Base-by-base conservation (phyloP, 345 rosid species). In the Adansonia digitata region DNA sequence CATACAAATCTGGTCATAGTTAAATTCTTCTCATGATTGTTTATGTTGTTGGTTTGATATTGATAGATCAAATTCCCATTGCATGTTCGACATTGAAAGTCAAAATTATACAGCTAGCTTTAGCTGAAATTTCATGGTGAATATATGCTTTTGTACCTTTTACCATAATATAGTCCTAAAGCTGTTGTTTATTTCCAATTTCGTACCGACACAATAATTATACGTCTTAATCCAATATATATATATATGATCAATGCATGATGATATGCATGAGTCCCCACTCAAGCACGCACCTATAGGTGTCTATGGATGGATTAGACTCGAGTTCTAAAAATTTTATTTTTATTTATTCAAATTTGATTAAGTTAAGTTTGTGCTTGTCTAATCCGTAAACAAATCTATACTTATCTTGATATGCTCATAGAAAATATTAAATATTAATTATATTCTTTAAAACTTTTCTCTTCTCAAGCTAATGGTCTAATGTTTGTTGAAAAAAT, bases 61-160 rank as follows among this genome's bases (percentile, higher is more conserved):
- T 22, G 3, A 26, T 26, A 7, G 4, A 68, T 22, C 53, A 46
- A n/a, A 20, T 68, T 14, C 14, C 56, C 22, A 17, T 17, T 26
- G 72, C 72, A 46, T 68, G 72, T 9, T 17, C 2, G 55, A 17
- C 42, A 69, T 48, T 69, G 39, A 55, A 34, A 69, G 73, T 49
- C 60, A 69, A 51, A 31, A 51, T n/a, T 31, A 48, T 31, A 26
- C 73, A 34, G 45, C 73, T 18, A 49, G 18, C 29, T 69, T 51
- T 49, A 48, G 39, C n/a, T 0, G 29, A 51, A 69, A 68, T 67
- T 56, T 56, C 5, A 24, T 56, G 61, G 3, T 20, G 1, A 8
- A 10, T 22, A 9, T 55, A 2, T 24, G 11, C 27, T 14, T 20
- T 8, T 5, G 3, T n/a, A 5, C 11, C 1, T 52, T n/a, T 9